Percentiles rank a stretch among this genome's conserved stretches.
Evolutionary conservation across 768 basidiomycete species (phyloP).

Genomic region (Calvatia gigantea): DNA sequence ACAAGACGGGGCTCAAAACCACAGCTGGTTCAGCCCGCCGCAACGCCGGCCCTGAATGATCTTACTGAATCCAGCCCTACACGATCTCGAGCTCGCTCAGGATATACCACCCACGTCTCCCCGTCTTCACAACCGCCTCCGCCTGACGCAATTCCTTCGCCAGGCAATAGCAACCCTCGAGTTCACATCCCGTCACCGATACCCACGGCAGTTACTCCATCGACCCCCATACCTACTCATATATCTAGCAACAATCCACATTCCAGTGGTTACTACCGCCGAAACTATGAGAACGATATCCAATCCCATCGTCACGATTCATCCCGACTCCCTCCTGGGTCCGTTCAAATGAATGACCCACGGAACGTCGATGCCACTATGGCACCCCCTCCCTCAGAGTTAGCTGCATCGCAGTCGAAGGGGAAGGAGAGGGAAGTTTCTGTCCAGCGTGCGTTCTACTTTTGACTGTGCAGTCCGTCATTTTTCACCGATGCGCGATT

Average conservation of each 20-base stretch:
- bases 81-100: slow-evolving; percentile 1
- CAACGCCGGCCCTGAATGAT: neutral
- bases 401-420: neutral
- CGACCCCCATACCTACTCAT: neutral
- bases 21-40: neutral
- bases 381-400: slow-evolving; percentile 6
- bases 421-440: slow-evolving; percentile 7
- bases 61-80: neutral
- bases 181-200: neutral
- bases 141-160: neutral
- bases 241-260: neutral
- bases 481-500: neutral
- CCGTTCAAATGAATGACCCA: slow-evolving; percentile 1
- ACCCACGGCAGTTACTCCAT: neutral
- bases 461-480: neutral
- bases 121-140: neutral
- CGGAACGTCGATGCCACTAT: neutral
- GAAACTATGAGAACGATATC: slow-evolving; percentile 17
- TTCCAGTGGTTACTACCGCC: slow-evolving; percentile 13
- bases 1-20: neutral
- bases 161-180: neutral
- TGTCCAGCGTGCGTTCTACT: slow-evolving; percentile 3
- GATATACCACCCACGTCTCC: neutral
- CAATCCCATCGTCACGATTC: neutral
- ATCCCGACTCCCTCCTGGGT: neutral